Percentiles rank a stretch among this genome's conserved stretches.
These are phyloP conservation scores for Arctium lappa DNA, from an alignment of 129 eudicot genomes.

Conservation along the genomic window DNA sequence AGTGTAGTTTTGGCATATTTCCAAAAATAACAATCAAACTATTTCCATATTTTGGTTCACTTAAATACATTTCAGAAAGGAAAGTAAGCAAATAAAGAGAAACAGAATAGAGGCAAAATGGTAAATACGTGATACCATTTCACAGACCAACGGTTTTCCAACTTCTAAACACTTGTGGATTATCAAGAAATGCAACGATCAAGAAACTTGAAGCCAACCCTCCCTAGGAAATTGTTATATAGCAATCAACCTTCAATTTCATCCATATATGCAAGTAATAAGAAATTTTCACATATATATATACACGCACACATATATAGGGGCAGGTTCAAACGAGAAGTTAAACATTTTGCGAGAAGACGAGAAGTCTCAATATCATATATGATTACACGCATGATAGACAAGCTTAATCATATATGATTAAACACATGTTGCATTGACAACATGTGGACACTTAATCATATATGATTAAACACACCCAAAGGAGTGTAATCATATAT, in stretches of 20 bases:
- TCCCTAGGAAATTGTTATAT: background rate
- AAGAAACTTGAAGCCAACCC: slow-evolving; percentile 1
- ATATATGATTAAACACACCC: too few relatives aligned
- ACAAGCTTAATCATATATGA: too few relatives aligned
- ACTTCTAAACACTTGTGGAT: background rate
- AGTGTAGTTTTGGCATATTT: background rate
- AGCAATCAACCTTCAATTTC: background rate
- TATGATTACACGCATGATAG: too few relatives aligned
- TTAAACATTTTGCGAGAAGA: too few relatives aligned
- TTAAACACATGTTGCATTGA: too few relatives aligned
- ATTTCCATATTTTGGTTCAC: background rate
- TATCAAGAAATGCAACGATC: background rate
- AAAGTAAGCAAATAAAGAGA: background rate
- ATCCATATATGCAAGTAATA: too few relatives aligned
- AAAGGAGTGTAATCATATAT: too few relatives aligned
- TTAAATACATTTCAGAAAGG: background rate
- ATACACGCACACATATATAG: too few relatives aligned
- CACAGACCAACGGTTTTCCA: background rate
- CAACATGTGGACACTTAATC: too few relatives aligned
- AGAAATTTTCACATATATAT: too few relatives aligned
- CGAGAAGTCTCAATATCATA: too few relatives aligned
- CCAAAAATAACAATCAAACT: background rate
- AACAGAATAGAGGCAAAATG: background rate
- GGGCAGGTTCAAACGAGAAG: background rate
- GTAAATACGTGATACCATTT: background rate